Percentiles rank a stretch among this genome's conserved stretches.
These are phyloP conservation scores for Gossypium thurberi DNA, from an alignment of 345 rosid genomes.

Conservation along the genomic window DNA sequence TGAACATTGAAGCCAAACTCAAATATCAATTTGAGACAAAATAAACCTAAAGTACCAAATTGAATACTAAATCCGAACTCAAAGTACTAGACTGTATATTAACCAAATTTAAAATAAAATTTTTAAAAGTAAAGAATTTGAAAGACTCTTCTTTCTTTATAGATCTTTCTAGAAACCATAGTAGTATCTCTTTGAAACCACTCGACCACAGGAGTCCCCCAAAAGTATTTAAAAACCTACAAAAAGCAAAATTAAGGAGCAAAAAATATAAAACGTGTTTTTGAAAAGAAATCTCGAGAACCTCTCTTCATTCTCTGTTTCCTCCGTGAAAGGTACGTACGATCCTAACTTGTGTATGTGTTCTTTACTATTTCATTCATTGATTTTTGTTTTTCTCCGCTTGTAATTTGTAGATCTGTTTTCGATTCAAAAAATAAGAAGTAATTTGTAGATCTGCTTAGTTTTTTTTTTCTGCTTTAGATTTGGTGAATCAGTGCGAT, in stretches of 20 bases:
- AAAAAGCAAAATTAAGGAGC: no score
- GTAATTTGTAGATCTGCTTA: constrained; percentile 19
- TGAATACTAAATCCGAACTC: no score
- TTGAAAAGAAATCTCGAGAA: constrained; percentile 23
- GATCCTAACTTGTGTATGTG: constrained; percentile 3
- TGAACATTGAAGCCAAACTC: no score
- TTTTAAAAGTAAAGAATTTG: no score
- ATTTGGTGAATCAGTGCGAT: constrained; percentile 2
- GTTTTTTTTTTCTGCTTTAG: neutral
- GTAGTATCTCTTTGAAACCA: constrained; percentile 8
- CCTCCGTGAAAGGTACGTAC: constrained; percentile 23
- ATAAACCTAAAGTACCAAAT: no score
- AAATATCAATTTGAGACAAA: no score
- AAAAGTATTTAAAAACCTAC: neutral
- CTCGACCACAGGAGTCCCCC: neutral
- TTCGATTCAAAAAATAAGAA: no score
- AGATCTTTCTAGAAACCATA: constrained; percentile 24
- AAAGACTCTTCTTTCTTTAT: neutral
- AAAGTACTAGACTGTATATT: no score
- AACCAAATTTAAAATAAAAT: no score
- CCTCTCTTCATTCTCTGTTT: neutral
- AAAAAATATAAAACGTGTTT: neutral
- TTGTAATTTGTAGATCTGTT: neutral
- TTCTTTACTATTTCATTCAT: neutral
- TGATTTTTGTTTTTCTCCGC: neutral